These are phyloP conservation scores for Lentinus brumalis DNA, from an alignment of 768 basidiomycete genomes.

Conservation along the genomic window DNA sequence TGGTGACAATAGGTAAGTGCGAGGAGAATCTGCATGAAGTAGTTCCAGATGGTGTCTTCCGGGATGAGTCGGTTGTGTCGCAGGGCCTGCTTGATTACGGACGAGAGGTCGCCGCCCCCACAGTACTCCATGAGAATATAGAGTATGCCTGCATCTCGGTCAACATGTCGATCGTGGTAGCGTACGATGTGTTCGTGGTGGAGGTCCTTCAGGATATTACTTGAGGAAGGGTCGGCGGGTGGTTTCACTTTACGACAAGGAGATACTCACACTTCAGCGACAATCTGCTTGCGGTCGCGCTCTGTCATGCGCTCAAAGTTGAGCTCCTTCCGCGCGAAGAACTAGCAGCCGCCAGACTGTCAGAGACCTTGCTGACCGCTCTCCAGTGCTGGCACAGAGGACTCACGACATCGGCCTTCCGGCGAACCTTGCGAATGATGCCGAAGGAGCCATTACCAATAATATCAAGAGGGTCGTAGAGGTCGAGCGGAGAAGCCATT, in stretches of 20 bases:
- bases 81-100: constrained; percentile 78
- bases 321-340: constrained; percentile 91
- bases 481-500: constrained; percentile 55
- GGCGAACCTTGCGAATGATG: constrained; percentile 90
- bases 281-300: constrained; percentile 94
- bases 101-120: constrained; percentile 91
- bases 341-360: constrained; percentile 38
- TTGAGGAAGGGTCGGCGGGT: constrained; percentile 32
- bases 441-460: constrained; percentile 99
- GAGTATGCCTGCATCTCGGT: constrained; percentile 85
- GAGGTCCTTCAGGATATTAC: constrained; percentile 95
- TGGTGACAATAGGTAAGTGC: constrained; percentile 94
- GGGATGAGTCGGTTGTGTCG: constrained; percentile 73
- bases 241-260: not conserved
- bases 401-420: constrained; percentile 80
- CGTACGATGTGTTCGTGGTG: constrained; percentile 96
- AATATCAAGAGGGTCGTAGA: constrained; percentile 85
- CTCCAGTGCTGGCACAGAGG: constrained; percentile 1
- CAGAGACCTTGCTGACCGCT: constrained; percentile 1
- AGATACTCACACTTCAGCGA: constrained; percentile 89
- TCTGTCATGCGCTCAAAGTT: constrained; percentile 98
- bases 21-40: constrained; percentile 89
- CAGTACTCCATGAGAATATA: constrained; percentile 99
- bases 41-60: constrained; percentile 95
- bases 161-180: constrained; percentile 90